Conservation (phyloP, 345 rosid species). For the Pelargonium nanum region DNA sequence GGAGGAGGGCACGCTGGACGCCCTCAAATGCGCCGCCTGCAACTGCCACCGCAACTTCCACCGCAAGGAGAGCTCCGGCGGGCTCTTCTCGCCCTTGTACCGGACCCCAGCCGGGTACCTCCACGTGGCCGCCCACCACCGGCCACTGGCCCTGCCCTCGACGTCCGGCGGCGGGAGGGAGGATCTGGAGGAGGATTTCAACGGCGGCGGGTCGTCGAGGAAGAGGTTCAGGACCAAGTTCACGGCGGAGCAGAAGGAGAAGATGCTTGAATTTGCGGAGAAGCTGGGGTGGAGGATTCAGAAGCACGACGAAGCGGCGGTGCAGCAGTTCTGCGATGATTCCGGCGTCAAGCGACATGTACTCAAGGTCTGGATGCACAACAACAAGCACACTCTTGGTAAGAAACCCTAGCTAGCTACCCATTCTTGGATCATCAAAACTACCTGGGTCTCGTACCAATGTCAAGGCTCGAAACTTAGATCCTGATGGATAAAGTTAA, state of each 20-base stretch:
- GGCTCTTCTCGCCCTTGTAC: constrained; percentile 32
- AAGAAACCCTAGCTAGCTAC: constrained; percentile 48
- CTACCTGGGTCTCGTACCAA: neutral
- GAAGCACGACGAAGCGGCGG: constrained; percentile 58
- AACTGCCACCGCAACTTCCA: constrained; percentile 95
- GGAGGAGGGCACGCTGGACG: constrained; percentile 64
- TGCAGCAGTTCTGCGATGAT: constrained; percentile 64
- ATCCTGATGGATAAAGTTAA: too few species aligned
- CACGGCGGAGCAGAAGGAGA: constrained; percentile 65
- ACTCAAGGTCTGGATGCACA: constrained; percentile 87
- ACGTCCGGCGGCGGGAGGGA: constrained; percentile 38
- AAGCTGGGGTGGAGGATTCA: constrained; percentile 78
- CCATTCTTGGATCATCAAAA: neutral
- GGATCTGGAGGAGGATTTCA: constrained; percentile 38
- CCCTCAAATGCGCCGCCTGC: constrained; percentile 88
- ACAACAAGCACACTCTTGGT: constrained; percentile 80
- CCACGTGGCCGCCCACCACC: constrained; percentile 12
- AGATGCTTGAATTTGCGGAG: constrained; percentile 61
- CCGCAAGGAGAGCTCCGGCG: constrained; percentile 52
- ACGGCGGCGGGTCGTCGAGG: constrained; percentile 20
- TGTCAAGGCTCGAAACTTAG: too few species aligned
- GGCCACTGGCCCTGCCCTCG: constrained; percentile 33
- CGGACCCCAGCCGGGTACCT: constrained; percentile 41
- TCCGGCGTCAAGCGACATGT: constrained; percentile 56
- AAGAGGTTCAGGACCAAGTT: constrained; percentile 67